Percentiles rank a stretch among this genome's conserved stretches.
These are phyloP conservation scores for Eleusine coracana DNA, from an alignment of 176 grass and related monocot genomes.

Conservation along the genomic window DNA sequence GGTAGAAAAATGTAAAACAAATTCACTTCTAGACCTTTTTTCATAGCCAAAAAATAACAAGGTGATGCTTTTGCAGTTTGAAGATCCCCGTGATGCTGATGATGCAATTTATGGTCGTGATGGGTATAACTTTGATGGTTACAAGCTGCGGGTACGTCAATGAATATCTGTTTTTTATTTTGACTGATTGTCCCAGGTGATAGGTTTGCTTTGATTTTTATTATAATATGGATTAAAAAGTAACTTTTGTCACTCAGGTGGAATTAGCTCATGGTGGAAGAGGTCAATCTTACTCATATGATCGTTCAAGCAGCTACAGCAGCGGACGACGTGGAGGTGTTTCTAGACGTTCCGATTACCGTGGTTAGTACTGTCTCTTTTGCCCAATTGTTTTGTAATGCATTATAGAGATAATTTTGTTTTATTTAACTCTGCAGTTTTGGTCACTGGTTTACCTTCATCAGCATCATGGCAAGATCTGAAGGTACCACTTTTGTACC, in stretches of 20 bases:
- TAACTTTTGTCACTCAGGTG: slow-evolving; percentile 56
- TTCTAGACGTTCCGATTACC: slow-evolving; percentile 78
- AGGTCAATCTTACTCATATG: slow-evolving; percentile 74
- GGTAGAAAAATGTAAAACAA: neutral
- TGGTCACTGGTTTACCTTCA: slow-evolving; percentile 89
- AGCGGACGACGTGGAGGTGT: slow-evolving; percentile 62
- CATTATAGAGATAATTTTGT: slow-evolving; percentile 14
- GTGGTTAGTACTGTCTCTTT: slow-evolving; percentile 52
- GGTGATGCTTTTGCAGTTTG: slow-evolving; percentile 61
- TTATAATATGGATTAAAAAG: neutral
- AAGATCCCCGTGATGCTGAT: slow-evolving; percentile 85
- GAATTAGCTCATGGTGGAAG: slow-evolving; percentile 95
- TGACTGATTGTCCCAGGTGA: slow-evolving; percentile 8
- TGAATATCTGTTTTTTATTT: neutral
- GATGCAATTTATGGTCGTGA: slow-evolving; percentile 95
- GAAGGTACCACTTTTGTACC: slow-evolving; percentile 55
- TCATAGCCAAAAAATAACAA: slow-evolving; percentile 12
- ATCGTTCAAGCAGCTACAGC: slow-evolving; percentile 75
- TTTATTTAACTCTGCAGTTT: slow-evolving; percentile 53
- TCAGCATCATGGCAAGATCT: slow-evolving; percentile 98
- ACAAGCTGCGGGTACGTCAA: slow-evolving; percentile 65
- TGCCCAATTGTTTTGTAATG: neutral
- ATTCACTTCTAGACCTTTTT: neutral
- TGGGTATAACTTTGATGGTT: slow-evolving; percentile 89
- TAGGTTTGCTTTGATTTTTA: neutral